Base-by-base conservation (phyloP, 805 yeast species). In the Saccharomycopsis olivae region DNA sequence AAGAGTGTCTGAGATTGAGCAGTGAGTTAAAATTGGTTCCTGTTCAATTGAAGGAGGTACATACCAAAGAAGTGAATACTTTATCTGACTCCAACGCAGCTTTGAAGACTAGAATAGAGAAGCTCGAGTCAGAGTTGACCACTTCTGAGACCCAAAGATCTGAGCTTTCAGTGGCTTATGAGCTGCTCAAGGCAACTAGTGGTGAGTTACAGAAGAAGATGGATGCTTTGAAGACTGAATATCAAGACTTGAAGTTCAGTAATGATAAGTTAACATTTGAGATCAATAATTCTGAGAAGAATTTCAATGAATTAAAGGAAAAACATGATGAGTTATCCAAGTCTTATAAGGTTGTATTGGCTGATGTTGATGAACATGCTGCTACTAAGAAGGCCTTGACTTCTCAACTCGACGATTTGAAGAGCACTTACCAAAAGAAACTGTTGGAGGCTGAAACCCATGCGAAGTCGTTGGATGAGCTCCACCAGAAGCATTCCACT, bases 201-300 rank as follows among this genome's bases (percentile, higher is more conserved):
- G 13, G 28, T 18, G 19, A 25, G 6, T 25, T 33, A 5, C 20
- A 36, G 19, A 5, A 29, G 14, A 11, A 20, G 32, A 14, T 11
- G 5, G 19, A 29, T 6, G 16, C 19, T 3, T 33, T 43, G n/a
- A 17, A 20, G 9, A 21, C 34, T 5, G 44, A 42, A 21, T 36
- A 35, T 5, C 39, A 41, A 30, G 39, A 38, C n/a, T 39, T 45
- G 39, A 42, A 36, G 17, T 38, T 29, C 24, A 33, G 19, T 4
- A 24, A 27, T 17, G 41, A 39, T 24, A 29, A 41, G 14, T 29
- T 42, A 24, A 39, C 36, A 18, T 45, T 45, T 16, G 15, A 41
- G 15, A 36, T 15, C 13, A 45, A 45, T 31, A n/a, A 45, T 2
- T n/a, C 40, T 13, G 41, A 33, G 11, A 45, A 45, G 38, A 23